A percentile compares a stretch with the other conserved stretches of the same genome.
Conservation (phyloP, 2,329 filamentous ascomycete species). For the Ophiostoma populinum region DNA sequence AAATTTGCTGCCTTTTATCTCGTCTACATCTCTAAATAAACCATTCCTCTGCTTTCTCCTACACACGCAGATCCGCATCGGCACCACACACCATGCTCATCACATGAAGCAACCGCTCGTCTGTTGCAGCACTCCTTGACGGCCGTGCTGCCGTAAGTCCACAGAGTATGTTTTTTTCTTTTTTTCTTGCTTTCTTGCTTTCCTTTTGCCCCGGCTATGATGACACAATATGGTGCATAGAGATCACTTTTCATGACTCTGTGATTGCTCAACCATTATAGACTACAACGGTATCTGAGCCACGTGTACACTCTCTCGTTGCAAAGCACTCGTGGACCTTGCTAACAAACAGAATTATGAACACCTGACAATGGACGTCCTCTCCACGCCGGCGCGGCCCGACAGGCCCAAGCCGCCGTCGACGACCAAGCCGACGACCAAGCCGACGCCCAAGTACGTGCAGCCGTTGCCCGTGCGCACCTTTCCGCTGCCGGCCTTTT, state of each 20-base stretch:
- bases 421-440: too few species aligned
- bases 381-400: too few species aligned
- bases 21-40: too few species aligned
- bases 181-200: neutral
- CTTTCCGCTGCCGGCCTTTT: constrained; percentile 71
- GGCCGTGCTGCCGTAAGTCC: constrained; percentile 5
- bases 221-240: constrained; percentile 44
- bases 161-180: neutral
- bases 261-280: constrained; percentile 46
- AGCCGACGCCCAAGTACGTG: constrained; percentile 40
- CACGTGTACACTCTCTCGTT: constrained; percentile 15
- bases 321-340: neutral
- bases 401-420: too few species aligned
- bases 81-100: too few species aligned
- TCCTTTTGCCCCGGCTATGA: constrained; percentile 26
- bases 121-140: constrained; percentile 5
- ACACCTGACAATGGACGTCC: too few species aligned
- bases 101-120: neutral
- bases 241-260: constrained; percentile 41
- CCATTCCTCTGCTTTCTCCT: too few species aligned
- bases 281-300: constrained; percentile 99
- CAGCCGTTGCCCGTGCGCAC: constrained; percentile 65
- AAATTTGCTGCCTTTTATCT: too few species aligned
- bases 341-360: constrained; percentile 5
- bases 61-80: too few species aligned